These are phyloP conservation scores for Phragmites australis DNA, from an alignment of 176 grass and related monocot species.

Conservation along the genomic window DNA sequence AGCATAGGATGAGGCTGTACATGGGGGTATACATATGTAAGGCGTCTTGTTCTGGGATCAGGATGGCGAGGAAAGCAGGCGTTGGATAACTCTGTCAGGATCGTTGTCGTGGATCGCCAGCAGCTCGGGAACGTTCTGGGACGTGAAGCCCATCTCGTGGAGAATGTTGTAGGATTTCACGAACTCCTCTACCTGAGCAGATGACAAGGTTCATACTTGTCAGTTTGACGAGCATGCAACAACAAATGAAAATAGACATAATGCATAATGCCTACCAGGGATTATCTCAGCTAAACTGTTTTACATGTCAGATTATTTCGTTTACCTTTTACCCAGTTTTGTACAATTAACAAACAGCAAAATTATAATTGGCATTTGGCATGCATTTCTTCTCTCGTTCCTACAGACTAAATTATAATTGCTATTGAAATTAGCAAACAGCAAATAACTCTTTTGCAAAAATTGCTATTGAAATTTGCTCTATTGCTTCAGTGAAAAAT, in stretches of 20 bases:
- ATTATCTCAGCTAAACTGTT: not conserved
- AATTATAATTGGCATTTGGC: not conserved
- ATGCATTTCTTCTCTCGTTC: not conserved
- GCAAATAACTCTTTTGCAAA: not conserved
- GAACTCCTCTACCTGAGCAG: slow-evolving; percentile 87
- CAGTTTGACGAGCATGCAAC: not conserved
- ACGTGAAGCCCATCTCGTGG: slow-evolving; percentile 96
- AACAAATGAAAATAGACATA: not conserved
- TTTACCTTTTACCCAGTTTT: not conserved
- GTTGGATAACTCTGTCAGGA: slow-evolving; percentile 80
- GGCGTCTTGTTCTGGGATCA: slow-evolving; percentile 32
- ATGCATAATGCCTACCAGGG: too few species aligned
- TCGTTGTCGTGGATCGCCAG: slow-evolving; percentile 94
- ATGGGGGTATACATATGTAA: slow-evolving; percentile 4
- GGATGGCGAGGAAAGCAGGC: slow-evolving; percentile 60
- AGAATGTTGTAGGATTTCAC: slow-evolving; percentile 91
- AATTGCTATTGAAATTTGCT: not conserved
- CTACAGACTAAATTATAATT: too few species aligned
- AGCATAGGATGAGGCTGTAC: slow-evolving; percentile 30
- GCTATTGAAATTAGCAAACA: too few species aligned
- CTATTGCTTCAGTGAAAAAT: not conserved
- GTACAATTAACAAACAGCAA: not conserved
- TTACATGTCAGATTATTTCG: not conserved
- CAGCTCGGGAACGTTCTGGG: slow-evolving; percentile 71
- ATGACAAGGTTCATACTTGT: not conserved